Evolutionary conservation across 129 eudicot species (phyloP), one percentile per base, ranked within the genome.

Genomic region (Mikania micrantha): DNA sequence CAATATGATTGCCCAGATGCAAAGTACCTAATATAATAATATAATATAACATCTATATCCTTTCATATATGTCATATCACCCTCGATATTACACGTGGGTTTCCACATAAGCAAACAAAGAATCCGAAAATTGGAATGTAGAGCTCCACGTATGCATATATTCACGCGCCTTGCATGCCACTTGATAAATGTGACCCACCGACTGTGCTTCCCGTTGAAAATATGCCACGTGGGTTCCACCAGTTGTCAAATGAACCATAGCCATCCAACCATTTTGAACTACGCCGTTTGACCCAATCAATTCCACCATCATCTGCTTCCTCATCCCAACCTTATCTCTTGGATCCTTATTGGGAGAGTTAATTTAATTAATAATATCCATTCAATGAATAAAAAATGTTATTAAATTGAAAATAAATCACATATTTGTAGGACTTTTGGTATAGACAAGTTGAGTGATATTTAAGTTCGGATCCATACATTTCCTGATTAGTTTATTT

Each of bases 271-370:
- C 7, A 28, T 17, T n/a, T 47, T n/a, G 21, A 65, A 41, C 73
- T 25, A 17, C 44, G 62, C 13, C 74, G 74, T 35, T 67, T 53
- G 20, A n/a, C 7, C 17, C 15, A 15, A 25, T 31, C 38, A 59
- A 25, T 56, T 44, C 74, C 73, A 66, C 50, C 73, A 74, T 56
- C 10, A 49, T 66, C n/a, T 57, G 67, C 60, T 66, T 61, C 60
- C 61, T 74, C 72, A 44, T 75, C 79, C 69, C 68, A 42, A 45
- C 79, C 69, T 61, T 31, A 45, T 75, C 74, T 57, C 71, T 50
- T 73, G 71, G 52, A 49, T 15, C 68, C 79, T 66, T 74, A 32
- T n/a, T n/a, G n/a, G n/a, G n/a, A n/a, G n/a, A n/a, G n/a, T n/a
- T n/a, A n/a, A n/a, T n/a, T n/a, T n/a, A n/a, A n/a, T n/a, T n/a